A percentile compares a stretch with the other conserved stretches of the same genome.
phyloP scores from a whole-genome alignment of 75 land plant species.

The Sequoiadendron giganteum region DNA sequence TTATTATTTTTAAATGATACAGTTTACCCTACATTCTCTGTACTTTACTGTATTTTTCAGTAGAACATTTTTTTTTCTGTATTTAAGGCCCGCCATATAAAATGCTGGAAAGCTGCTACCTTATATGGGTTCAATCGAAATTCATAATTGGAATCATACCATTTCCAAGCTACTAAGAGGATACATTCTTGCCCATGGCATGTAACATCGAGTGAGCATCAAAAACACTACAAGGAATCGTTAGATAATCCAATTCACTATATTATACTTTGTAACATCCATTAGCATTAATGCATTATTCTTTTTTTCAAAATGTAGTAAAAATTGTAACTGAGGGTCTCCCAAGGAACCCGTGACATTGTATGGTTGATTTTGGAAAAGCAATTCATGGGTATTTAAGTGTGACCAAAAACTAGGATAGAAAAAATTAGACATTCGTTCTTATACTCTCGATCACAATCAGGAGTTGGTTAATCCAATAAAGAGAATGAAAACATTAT shows the following conservation, averaged over 20 bases:
- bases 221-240: background rate
- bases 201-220: background rate
- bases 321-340: background rate
- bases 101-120: no score
- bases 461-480: background rate
- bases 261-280: background rate
- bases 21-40: no score
- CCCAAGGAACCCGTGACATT: background rate
- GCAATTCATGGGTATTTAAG: background rate
- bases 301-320: background rate
- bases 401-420: background rate
- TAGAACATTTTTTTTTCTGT: no score
- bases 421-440: background rate
- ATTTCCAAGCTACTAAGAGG: background rate
- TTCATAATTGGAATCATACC: background rate
- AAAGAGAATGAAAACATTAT: background rate
- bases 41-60: no score
- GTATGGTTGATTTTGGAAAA: background rate
- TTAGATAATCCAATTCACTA: background rate
- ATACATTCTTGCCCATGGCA: background rate
- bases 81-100: no score
- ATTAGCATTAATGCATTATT: background rate
- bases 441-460: background rate
- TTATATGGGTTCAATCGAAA: background rate
- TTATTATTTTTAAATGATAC: no score